A percentile compares a stretch with the other conserved stretches of the same genome.
These are phyloP conservation scores for Dendrocalamus latiflorus DNA, from an alignment of 202 grass and related monocot species.

Conservation along the genomic window DNA sequence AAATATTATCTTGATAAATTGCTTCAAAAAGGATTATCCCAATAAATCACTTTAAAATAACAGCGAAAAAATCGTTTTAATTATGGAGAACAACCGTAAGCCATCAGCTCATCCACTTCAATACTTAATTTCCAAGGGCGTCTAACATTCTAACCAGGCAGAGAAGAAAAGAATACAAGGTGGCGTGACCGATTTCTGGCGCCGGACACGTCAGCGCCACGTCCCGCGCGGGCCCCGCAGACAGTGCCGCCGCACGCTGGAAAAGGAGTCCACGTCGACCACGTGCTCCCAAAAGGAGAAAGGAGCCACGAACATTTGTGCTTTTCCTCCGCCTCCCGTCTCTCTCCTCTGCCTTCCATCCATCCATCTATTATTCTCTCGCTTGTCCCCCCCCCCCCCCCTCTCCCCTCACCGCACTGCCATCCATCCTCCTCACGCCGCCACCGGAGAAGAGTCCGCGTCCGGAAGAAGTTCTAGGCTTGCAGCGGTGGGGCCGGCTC, in stretches of 20 bases:
- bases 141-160: no score
- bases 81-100: no score
- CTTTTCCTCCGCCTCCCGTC: constrained; percentile 12
- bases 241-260: constrained; percentile 37
- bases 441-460: not conserved
- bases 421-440: not conserved
- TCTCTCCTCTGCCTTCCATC: constrained; percentile 25
- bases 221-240: not conserved
- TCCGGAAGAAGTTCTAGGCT: not conserved
- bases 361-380: constrained; percentile 25
- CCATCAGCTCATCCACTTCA: no score
- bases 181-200: no score
- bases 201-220: not conserved
- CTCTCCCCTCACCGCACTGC: not conserved
- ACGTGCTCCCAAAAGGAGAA: constrained; percentile 39
- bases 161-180: no score
- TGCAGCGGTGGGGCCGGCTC: not conserved
- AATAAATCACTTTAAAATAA: no score
- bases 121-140: no score
- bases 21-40: no score
- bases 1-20: no score
- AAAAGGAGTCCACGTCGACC: constrained; percentile 43
- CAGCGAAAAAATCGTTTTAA: no score
- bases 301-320: constrained; percentile 37
- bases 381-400: no score